Evolutionary conservation across 2,329 filamentous ascomycete genomes (phyloP), one percentile per base, ranked within the genome.

Genomic region (Phaeoacremonium minimum): DNA sequence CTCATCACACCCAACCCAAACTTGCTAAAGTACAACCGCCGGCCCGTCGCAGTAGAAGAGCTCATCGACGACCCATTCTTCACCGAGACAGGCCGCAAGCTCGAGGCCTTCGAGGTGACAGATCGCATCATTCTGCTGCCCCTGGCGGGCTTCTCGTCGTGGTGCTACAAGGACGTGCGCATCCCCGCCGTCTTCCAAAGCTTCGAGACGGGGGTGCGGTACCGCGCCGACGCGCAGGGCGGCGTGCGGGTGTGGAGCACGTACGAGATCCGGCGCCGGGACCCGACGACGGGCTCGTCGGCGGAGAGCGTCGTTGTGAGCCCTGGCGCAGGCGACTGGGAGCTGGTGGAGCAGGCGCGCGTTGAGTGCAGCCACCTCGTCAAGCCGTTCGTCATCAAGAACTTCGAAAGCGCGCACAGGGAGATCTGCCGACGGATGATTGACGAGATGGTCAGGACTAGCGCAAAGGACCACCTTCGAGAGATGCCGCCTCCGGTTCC

Each of bases 111-210:
- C 37, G 46, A 53, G 33, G 50, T 59, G 29, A 45, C 53, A 33
- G 56, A 64, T 33, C 58, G 59, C 43, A 56, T 70, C 44, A 50
- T 58, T 18, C 50, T 67, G 15, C 55, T 68, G 6, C 64, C 67
- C 16, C 56, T 67, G n/a, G 64, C 65, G 1, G 62, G 65, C 31
- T 46, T 46, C 41, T 47, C 45, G 1, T 54, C 47, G 9, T 38
- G 38, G n/a, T 32, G 37, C 7, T 33, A 22, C 32, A 68, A 62
- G 46, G 58, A 61, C 19, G 56, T 71, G 26, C 46, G 45, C 35
- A 62, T 71, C 39, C 61, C 61, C 5, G 64, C 63, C 41, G 57
- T 66, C 18, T 68, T 71, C 42, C 67, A 71, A 47, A 56, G 51
- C 41, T 58, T 64, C 19, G 52, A 55, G 15, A 49, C 55, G 22